Evolutionary conservation across 352 stramenopile species (phyloP).

Genomic region (Pseudoperonospora humuli): DNA sequence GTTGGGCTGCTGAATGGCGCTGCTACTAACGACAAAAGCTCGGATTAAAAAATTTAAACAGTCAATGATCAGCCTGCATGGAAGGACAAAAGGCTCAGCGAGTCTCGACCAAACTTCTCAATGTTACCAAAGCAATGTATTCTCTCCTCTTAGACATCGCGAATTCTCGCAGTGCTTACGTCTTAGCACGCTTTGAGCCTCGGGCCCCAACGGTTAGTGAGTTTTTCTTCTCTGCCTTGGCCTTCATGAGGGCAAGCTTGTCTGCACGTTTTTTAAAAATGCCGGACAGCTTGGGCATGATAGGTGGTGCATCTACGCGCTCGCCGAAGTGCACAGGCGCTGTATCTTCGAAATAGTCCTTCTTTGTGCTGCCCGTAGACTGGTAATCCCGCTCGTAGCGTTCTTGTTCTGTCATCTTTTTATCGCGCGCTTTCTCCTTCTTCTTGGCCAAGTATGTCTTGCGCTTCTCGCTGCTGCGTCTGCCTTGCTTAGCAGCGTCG

Average conservation of each 20-base stretch:
- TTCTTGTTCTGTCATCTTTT: slow-evolving; percentile 79
- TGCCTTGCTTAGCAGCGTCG: slow-evolving; percentile 71
- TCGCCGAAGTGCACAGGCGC: slow-evolving; percentile 69
- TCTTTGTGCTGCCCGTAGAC: slow-evolving; percentile 50
- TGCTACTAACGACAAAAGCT: slow-evolving; percentile 26
- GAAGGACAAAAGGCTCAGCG: no score
- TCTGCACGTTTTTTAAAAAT: slow-evolving; percentile 78
- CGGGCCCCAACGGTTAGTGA: slow-evolving; percentile 8
- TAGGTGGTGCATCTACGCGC: slow-evolving; percentile 69
- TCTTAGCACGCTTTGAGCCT: slow-evolving; percentile 17
- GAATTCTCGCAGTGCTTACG: slow-evolving; percentile 5
- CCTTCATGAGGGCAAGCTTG: slow-evolving; percentile 33
- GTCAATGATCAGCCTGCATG: background rate
- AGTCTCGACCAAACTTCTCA: slow-evolving; percentile 1
- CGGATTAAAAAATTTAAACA: slow-evolving; percentile 26
- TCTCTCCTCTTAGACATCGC: background rate
- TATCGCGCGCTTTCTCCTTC: slow-evolving; percentile 61
- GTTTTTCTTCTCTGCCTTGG: slow-evolving; percentile 27
- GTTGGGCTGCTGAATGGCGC: slow-evolving; percentile 27
- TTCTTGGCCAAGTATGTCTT: slow-evolving; percentile 71
- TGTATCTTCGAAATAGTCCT: slow-evolving; percentile 60
- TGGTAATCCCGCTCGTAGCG: slow-evolving; percentile 74
- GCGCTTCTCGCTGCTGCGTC: slow-evolving; percentile 64
- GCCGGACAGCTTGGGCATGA: slow-evolving; percentile 73
- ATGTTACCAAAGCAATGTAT: slow-evolving; percentile 22